Conservation (phyloP, 2,329 filamentous ascomycete genomes). For the Talaromyces rugulosus region DNA sequence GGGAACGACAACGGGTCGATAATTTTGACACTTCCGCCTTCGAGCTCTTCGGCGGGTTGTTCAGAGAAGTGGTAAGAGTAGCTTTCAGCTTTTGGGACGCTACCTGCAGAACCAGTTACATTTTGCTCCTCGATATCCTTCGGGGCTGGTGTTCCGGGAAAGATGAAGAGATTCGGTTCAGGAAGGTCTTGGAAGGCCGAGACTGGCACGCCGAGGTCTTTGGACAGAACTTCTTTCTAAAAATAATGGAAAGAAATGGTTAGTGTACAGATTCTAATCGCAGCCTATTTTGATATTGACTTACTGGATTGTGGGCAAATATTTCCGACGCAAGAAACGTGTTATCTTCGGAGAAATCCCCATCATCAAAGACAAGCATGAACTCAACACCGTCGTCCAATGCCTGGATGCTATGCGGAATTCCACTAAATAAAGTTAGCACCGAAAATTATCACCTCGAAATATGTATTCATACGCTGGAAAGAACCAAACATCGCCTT, state of each 20-base stretch:
- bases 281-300: background rate
- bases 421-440: conserved; percentile 41
- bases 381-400: conserved; percentile 65
- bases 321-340: conserved; percentile 68
- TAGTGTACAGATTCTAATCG: background rate
- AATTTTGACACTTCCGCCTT: conserved; percentile 69
- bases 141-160: conserved; percentile 62
- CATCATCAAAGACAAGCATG: conserved; percentile 59
- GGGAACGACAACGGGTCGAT: conserved; percentile 73
- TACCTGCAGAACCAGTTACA: conserved; percentile 56
- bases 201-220: conserved; percentile 50
- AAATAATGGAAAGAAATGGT: background rate
- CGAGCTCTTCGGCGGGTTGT: conserved; percentile 61
- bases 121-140: conserved; percentile 62
- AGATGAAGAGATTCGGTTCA: conserved; percentile 68
- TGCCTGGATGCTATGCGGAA: conserved; percentile 74
- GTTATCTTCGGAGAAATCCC: conserved; percentile 64
- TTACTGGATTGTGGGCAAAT: conserved; percentile 40
- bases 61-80: conserved; percentile 71
- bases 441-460: background rate
- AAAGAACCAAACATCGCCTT: conserved; percentile 79
- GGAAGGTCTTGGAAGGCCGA: conserved; percentile 60
- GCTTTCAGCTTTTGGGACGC: conserved; percentile 59
- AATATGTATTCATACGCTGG: conserved; percentile 48
- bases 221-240: conserved; percentile 49